Conservation (phyloP, 1,284 basidiomycete genomes). For the Xerocomus amazonicus region DNA sequence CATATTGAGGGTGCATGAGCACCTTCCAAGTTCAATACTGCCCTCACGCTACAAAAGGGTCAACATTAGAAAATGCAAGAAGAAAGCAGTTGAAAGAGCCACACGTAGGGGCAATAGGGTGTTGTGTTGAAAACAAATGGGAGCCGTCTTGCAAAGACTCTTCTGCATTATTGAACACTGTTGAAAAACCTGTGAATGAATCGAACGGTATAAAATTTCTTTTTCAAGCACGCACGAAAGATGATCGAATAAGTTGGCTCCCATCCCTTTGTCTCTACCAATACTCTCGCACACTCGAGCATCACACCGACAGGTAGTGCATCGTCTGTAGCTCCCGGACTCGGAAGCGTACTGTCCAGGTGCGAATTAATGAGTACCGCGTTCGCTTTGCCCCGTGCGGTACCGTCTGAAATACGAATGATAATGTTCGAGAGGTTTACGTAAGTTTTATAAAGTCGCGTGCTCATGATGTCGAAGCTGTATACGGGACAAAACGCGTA, state of each 20-base stretch:
- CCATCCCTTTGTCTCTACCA: conserved; percentile 72
- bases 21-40: conserved; percentile 92
- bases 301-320: conserved; percentile 87
- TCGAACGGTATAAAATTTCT: not conserved
- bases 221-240: conserved; percentile 58
- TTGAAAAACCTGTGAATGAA: not conserved
- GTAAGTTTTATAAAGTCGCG: conserved; percentile 90
- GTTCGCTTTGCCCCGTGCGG: conserved; percentile 68
- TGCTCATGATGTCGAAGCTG: conserved; percentile 83
- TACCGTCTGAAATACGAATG: conserved; percentile 83
- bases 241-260: conserved; percentile 79
- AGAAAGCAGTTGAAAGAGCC: conserved; percentile 22
- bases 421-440: conserved; percentile 86
- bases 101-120: conserved; percentile 68
- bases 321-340: conserved; percentile 87
- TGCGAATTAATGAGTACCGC: conserved; percentile 90
- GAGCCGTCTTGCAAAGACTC: conserved; percentile 94
- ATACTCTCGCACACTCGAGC: conserved; percentile 84
- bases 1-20: conserved; percentile 1
- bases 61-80: not conserved
- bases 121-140: conserved; percentile 88
- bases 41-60: conserved; percentile 60
- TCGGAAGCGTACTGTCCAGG: conserved; percentile 79
- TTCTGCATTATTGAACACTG: conserved; percentile 96
- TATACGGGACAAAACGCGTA: not conserved